A percentile compares a stretch with the other conserved stretches of the same genome.
Evolutionary conservation across 805 yeast species (phyloP).

Genomic region (Candida quercuum): DNA sequence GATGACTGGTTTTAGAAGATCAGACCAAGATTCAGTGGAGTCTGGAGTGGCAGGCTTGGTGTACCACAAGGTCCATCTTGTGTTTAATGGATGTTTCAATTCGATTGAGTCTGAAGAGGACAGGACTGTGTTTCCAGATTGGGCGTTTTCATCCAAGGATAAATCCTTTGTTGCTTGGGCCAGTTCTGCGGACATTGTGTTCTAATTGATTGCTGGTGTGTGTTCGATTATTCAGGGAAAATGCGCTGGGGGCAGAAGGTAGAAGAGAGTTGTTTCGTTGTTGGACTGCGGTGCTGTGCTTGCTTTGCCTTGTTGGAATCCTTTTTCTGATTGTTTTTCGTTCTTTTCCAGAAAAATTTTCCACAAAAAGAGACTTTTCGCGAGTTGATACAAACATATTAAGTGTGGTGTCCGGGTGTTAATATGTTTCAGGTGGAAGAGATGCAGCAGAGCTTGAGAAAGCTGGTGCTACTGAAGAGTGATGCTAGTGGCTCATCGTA

Average conservation of each 20-base stretch:
- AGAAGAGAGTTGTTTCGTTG: no score
- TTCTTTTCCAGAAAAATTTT: conserved; percentile 1
- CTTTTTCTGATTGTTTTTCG: conserved; percentile 4
- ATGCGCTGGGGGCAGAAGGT: no score
- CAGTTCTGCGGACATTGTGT: conserved; percentile 23
- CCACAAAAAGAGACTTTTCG: conserved; percentile 2
- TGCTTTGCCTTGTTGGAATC: background rate
- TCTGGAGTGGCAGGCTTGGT: conserved; percentile 79
- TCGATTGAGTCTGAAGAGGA: conserved; percentile 26
- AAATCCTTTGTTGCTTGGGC: conserved; percentile 22
- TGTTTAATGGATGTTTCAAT: conserved; percentile 74
- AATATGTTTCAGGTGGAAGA: no score
- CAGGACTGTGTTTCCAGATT: conserved; percentile 24
- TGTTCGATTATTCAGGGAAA: background rate
- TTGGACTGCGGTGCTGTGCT: background rate
- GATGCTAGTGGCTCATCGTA: no score
- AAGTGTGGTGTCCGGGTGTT: conserved; percentile 6
- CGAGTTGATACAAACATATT: no score
- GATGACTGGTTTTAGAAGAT: conserved; percentile 86
- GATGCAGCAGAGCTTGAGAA: no score
- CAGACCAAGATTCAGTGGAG: conserved; percentile 79
- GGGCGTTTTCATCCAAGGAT: conserved; percentile 12
- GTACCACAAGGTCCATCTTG: conserved; percentile 96
- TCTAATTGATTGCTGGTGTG: background rate
- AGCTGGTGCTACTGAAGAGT: no score